A percentile compares a stretch with the other conserved stretches of the same genome.
Evolutionary conservation across 2,329 filamentous ascomycete genomes (phyloP).

Genomic region (Fusarium circinatum): DNA sequence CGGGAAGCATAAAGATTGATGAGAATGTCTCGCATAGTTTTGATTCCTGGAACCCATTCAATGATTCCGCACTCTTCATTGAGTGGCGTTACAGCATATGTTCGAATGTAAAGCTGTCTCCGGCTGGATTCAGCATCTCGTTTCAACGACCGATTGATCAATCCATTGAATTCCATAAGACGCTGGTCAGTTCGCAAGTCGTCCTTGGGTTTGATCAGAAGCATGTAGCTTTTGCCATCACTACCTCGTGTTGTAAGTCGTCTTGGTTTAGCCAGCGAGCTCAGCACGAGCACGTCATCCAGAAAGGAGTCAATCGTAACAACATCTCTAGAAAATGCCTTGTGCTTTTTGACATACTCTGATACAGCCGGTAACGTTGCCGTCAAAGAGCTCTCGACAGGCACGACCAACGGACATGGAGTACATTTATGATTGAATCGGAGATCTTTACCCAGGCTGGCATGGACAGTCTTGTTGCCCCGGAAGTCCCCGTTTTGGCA

Average conservation of each 20-base stretch:
- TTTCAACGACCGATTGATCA: slow-evolving; percentile 96
- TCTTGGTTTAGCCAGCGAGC: slow-evolving; percentile 90
- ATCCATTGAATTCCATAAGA: slow-evolving; percentile 98
- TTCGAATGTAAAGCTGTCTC: slow-evolving; percentile 93
- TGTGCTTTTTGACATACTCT: slow-evolving; percentile 79
- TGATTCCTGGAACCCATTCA: slow-evolving; percentile 97
- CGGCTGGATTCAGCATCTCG: slow-evolving; percentile 90
- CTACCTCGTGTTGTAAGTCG: slow-evolving; percentile 89
- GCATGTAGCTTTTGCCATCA: slow-evolving; percentile 87
- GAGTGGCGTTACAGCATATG: slow-evolving; percentile 94
- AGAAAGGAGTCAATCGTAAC: slow-evolving; percentile 84
- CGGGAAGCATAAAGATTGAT: slow-evolving; percentile 80
- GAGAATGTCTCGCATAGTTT: slow-evolving; percentile 91
- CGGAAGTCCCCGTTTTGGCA: slow-evolving; percentile 82
- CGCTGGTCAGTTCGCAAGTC: slow-evolving; percentile 97
- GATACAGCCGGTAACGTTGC: slow-evolving; percentile 81
- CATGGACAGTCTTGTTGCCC: slow-evolving; percentile 71
- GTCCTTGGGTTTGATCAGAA: slow-evolving; percentile 97
- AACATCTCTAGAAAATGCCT: slow-evolving; percentile 86
- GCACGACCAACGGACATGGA: slow-evolving; percentile 87
- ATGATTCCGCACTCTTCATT: slow-evolving; percentile 98
- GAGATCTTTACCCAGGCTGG: slow-evolving; percentile 81
- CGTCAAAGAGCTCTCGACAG: slow-evolving; percentile 84
- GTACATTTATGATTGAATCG: slow-evolving; percentile 86
- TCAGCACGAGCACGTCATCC: slow-evolving; percentile 89